Evolutionary conservation across 106 monocot species (phyloP), one percentile per base, ranked within the genome.

Genomic region (Hemerocallis citrina): DNA sequence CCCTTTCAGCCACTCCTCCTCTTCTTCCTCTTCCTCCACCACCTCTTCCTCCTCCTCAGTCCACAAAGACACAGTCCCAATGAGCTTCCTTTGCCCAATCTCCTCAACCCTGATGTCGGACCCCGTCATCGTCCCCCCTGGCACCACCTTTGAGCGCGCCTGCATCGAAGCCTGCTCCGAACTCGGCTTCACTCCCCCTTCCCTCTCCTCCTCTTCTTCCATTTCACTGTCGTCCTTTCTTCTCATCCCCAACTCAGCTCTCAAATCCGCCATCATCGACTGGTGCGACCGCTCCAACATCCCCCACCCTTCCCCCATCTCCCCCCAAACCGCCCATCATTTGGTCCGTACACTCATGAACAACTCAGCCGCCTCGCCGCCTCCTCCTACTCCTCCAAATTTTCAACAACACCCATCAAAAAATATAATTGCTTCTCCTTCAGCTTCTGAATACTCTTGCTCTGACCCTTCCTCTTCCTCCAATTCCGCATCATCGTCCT

Each of bases 81-180:
- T 62, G 48, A 85, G 89, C 70, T 89, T 93, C 58, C 17, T 85
- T 37, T 93, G 93, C 82, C 77, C 89, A 31, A 78, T 93, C 70
- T 82, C 93, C 33, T 68, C 80, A 69, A 40, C 68, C 17, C 62
- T 93, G 37, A 93, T 93, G 93, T 74, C 78, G 0, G 93, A 93
- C 54, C 93, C 93, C 46, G 93, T 93, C 61, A 83, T 89, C 63
- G 34, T 89, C 38, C 72, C 89, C 35, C 63, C 85, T 33, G 89
- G 93, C 13, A 73, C 79, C 41, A 80, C 89, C 74, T 89, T 82
- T 70, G 93, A 93, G 65, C 85, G 93, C 14, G 50, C 69, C 46
- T 85, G 77, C 67, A 69, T 89, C 63, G 85, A 82, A 36, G 89
- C 85, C 47, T 82, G 85, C 71, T 3, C 36, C 21, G 75, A 80